phyloP scores from a whole-genome alignment of 805 yeast species.

The Wickerhamiella spandovensis region DNA sequence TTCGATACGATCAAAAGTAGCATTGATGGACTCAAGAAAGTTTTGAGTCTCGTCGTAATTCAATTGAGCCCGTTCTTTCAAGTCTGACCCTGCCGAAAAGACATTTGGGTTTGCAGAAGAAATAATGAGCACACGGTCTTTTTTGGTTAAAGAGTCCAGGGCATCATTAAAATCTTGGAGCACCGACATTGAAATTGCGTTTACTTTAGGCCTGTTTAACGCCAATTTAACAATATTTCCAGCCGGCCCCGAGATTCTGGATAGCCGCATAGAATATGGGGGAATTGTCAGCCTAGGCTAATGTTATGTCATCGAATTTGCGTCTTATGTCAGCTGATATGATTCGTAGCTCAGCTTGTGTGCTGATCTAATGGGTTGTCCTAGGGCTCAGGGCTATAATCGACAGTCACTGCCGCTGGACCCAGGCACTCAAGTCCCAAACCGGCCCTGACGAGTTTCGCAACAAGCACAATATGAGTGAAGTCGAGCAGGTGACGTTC shows the following conservation, averaged over 20 bases:
- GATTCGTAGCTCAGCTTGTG: too few species aligned
- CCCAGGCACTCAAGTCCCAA: neutral
- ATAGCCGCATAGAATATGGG: neutral
- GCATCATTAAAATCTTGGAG: conserved; percentile 18
- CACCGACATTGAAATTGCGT: conserved; percentile 21
- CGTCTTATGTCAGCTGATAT: too few species aligned
- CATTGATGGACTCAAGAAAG: conserved; percentile 20
- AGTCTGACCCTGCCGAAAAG: conserved; percentile 31
- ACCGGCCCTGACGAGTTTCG: neutral
- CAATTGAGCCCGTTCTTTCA: conserved; percentile 27
- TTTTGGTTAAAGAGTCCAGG: conserved; percentile 16
- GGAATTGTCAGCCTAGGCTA: neutral
- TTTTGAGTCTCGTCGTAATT: conserved; percentile 20
- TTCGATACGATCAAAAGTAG: conserved; percentile 22
- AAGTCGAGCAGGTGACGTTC: conserved; percentile 74
- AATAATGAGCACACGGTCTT: conserved; percentile 18
- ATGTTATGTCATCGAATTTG: too few species aligned
- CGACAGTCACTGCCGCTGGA: neutral
- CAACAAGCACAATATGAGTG: conserved; percentile 30
- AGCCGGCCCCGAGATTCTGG: neutral
- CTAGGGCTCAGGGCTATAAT: conserved; percentile 7
- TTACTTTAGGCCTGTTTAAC: conserved; percentile 4
- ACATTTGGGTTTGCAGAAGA: conserved; percentile 17
- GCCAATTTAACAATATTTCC: neutral
- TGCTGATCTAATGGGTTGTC: too few species aligned